Base-by-base conservation (phyloP, 805 yeast genomes). In the Nakazawaea populi region DNA sequence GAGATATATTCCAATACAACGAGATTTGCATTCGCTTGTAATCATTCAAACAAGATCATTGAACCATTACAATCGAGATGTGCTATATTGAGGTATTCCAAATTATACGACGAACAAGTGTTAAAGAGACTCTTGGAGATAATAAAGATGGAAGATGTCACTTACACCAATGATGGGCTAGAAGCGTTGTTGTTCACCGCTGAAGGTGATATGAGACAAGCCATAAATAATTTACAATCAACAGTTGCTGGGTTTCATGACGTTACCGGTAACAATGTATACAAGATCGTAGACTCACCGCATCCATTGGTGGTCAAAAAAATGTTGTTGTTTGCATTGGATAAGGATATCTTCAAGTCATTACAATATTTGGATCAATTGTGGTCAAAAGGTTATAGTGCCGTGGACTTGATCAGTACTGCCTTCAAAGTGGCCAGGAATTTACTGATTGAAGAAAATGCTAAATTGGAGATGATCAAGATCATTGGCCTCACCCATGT, bases 181-280 rank as follows among this genome's bases (percentile, higher is more conserved):
- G 89, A 89, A 57, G 98, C 99, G 0, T 75, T 94, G 53, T 82
- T 94, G 12, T 94, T 94, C 69, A 85, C 97, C 0, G 95, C 97
- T 0, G 99, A 94, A 63, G 99, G 99, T 53, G 99, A 94, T 64
- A 92, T 94, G 99, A 82, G 99, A 66, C 99, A 94, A 67, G 99
- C 98, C 0, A 79, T 94, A 45, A 94, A 94, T 63, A 94, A 94
- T 67, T 66, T 94, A 53, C 99, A 94, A 64, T 85, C 96, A 61
- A 90, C 97, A 0, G 92, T 85, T 34, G 89, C 97, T 1, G 99
- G 99, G 2, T 91, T 91, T 69, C 91, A 87, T 3, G 76, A 87
- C 50, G 97, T 94, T n/a, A 87, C 82, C 61, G 89, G 89, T 44
- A 89, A 87, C 40, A 92, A 91, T 60, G 99, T 94, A 14, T 94